These are phyloP conservation scores for Sequoiadendron giganteum DNA, from an alignment of 75 land plant species.

Conservation along the genomic window DNA sequence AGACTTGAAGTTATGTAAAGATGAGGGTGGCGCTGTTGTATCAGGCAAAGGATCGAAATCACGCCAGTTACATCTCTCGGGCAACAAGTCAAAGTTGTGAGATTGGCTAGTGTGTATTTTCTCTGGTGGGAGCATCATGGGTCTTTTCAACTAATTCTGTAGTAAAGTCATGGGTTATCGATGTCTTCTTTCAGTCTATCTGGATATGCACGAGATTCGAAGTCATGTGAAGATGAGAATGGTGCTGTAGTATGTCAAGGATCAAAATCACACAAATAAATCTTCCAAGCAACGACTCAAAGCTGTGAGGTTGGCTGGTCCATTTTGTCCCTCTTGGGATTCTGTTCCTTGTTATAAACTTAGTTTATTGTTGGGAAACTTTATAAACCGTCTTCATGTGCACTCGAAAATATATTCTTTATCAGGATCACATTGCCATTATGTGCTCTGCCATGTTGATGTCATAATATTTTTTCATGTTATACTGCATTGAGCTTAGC, in stretches of 20 bases:
- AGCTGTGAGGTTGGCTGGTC: background rate
- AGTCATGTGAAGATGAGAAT: background rate
- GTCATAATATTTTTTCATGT: background rate
- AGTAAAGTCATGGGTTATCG: background rate
- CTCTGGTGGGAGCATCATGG: constrained; percentile 25
- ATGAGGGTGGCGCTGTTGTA: background rate
- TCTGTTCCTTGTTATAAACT: background rate
- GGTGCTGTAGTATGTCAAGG: background rate
- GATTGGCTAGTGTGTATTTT: background rate
- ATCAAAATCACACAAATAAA: background rate
- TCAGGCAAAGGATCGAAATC: background rate
- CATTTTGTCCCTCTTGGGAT: background rate
- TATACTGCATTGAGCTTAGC: background rate
- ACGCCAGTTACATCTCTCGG: background rate
- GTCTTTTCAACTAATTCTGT: constrained; percentile 6
- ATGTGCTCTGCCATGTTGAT: background rate
- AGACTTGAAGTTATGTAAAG: background rate
- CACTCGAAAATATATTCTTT: background rate
- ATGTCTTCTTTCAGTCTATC: background rate
- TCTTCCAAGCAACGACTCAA: background rate
- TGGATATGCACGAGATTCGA: background rate
- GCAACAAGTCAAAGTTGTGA: constrained; percentile 11
- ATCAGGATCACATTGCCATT: background rate
- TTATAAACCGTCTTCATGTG: background rate
- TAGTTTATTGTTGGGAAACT: background rate